Evolutionary conservation across 306 rosid genomes (phyloP), one percentile per base, ranked within the genome.

Genomic region (Coriaria nepalensis): DNA sequence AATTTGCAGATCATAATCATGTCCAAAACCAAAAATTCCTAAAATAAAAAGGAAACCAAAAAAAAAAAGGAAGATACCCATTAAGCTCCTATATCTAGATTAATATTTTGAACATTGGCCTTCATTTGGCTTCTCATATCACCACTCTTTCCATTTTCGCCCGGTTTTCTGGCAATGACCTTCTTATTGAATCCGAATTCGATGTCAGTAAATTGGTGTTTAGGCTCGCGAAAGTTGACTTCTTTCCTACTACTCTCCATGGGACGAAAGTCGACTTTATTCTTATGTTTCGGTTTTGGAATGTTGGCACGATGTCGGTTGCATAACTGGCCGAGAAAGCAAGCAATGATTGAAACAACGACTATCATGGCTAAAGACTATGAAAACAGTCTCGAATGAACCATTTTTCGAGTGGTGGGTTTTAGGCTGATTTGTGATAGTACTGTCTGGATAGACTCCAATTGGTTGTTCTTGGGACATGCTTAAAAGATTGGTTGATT

Each of bases 381-480:
- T 71, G 67, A 85, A 84, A 66, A 85, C 98, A 5, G 92, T 46
- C 53, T 94, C 98, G n/a, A 81, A 90, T 0, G 84, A 74, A 29
- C 94, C 95, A 46, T 69, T 69, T 20, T 20, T 3, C 52, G 98
- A 81, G 43, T 81, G 93, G 66, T 84, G 79, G 5, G 73, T 15
- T 14, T 78, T 63, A 56, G 52, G 33, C n/a, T 46, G 45, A 20
- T 20, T 20, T 20, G 29, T 20, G 29, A 20, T 20, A 20, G 29
- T 20, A 20, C 29, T 20, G 29, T 20, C 29, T 20, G 29, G 29
- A 3, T 20, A 20, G 29, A 20, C 29, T 20, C 1, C 2, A 20
- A 3, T 20, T 20, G 29, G 29, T 20, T 20, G 29, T 20, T 20
- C 29, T 1, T 20, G 2, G 3, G 29, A 20, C 29, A 20, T 20